These are phyloP conservation scores for Vanrija sp. DNA, from an alignment of 1,284 basidiomycete genomes.

Conservation along the genomic window DNA sequence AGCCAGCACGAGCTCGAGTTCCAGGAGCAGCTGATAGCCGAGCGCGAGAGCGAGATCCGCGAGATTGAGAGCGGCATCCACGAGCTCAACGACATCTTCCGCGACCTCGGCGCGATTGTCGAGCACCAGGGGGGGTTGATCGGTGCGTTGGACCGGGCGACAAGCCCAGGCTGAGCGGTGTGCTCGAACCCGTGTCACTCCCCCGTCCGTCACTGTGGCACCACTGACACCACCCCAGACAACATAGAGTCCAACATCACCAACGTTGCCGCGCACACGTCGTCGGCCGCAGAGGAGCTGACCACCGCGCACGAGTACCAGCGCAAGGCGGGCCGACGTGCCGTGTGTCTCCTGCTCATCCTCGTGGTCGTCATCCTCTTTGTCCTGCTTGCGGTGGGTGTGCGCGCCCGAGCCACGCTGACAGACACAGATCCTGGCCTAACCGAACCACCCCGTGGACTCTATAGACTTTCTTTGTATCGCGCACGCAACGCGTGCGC, in stretches of 20 bases:
- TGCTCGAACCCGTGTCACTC: background rate
- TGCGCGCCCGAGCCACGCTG: background rate
- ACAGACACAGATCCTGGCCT: constrained; percentile 21
- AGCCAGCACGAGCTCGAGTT: constrained; percentile 89
- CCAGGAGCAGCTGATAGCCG: constrained; percentile 92
- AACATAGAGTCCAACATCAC: constrained; percentile 96
- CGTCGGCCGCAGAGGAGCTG: constrained; percentile 80
- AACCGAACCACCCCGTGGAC: background rate
- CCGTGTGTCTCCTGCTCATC: constrained; percentile 84
- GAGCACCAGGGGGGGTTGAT: constrained; percentile 93
- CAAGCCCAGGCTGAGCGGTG: background rate
- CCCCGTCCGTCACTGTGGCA: background rate
- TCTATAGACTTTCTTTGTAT: background rate
- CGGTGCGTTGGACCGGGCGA: constrained; percentile 56
- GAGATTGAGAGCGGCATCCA: constrained; percentile 98
- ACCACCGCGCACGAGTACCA: constrained; percentile 90
- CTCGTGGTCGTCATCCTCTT: constrained; percentile 82
- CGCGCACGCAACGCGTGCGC: background rate
- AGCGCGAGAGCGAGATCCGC: constrained; percentile 89
- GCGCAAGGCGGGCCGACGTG: constrained; percentile 83
- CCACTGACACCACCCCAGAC: constrained; percentile 56
- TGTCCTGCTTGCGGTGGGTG: constrained; percentile 83
- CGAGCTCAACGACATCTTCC: constrained; percentile 94
- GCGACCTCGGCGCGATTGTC: constrained; percentile 91
- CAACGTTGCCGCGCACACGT: constrained; percentile 77